A percentile compares a stretch with the other conserved stretches of the same genome.
phyloP scores from a whole-genome alignment of 83 land plant species.

The Isoetes engelmannii region DNA sequence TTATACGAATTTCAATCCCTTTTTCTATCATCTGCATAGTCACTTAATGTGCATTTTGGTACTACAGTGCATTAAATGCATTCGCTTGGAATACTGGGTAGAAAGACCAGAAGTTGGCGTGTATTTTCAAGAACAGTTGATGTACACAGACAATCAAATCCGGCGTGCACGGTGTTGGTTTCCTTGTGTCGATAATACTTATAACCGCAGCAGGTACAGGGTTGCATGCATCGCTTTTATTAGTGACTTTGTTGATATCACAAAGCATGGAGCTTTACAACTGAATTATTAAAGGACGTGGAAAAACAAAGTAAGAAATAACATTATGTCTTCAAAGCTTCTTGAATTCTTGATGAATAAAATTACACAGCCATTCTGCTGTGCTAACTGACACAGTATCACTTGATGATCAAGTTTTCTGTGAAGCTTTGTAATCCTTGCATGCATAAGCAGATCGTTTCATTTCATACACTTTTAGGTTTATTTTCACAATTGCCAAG shows the following conservation, averaged over 20 bases:
- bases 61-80: constrained; percentile 54
- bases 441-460: no score
- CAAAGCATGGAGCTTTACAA: neutral
- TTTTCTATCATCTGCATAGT: neutral
- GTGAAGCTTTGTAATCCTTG: no score
- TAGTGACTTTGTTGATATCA: neutral
- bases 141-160: constrained; percentile 73
- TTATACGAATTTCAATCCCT: neutral
- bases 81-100: constrained; percentile 76
- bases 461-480: no score
- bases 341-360: neutral
- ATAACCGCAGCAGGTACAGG: constrained; percentile 71
- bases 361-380: neutral
- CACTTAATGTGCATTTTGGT: constrained; percentile 15
- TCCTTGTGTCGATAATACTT: constrained; percentile 70
- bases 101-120: constrained; percentile 64
- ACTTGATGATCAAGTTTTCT: no score
- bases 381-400: neutral
- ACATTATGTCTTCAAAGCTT: neutral
- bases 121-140: constrained; percentile 45
- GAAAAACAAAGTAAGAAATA: neutral
- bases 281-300: neutral
- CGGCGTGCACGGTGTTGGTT: constrained; percentile 96
- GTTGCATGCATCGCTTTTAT: neutral
- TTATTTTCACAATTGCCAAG: no score